Base-by-base conservation (phyloP, 345 rosid genomes). In the Populus alba region DNA sequence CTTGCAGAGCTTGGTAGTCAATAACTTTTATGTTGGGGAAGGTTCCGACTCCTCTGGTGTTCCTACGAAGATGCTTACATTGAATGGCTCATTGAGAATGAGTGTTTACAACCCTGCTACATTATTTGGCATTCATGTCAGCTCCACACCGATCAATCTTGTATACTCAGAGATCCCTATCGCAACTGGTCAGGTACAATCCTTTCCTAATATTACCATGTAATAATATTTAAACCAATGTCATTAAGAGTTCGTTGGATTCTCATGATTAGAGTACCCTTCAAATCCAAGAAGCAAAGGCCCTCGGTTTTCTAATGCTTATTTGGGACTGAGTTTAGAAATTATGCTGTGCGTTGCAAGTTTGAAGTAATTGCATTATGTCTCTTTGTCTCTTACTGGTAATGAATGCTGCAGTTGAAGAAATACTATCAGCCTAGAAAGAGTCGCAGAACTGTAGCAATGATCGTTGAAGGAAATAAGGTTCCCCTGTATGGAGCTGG, bases 401-500 rank as follows among this genome's bases (percentile, higher is more conserved):
- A 57, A 45, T 57, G 12, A 22, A 23, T 79, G 5, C 31, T 82
- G 85, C 92, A 94, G 97, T 75, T 91, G 87, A 90, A 89, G 87
- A 89, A 91, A 77, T 82, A 92, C 75, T 90, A 89, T 77, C 98
- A 92, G 72, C 89, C 89, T 3, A 87, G 89, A 68, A 94, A 94
- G 91, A 92, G 95, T 41, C 81, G 12, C 41, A 73, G 89, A 31
- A 85, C 85, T 1, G 91, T 91, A 72, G 66, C 90, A 15, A 88
- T 92, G 71, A 81, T 82, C 55, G 71, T 94, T 70, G 87, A 94
- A 82, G 95, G 98, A 10, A 83, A 83, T 53, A 92, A 84, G 79
- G 91, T 92, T 71, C 91, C 94, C 12, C 75, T 92, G 16, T 94
- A 92, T 65, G 98, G 97, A 38, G 98, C 94, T 0, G 95, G 94